Percentiles rank a stretch among this genome's conserved stretches.
Evolutionary conservation across 169 alveolate genomes (phyloP).

Genomic region (Cryptosporidium felis): DNA sequence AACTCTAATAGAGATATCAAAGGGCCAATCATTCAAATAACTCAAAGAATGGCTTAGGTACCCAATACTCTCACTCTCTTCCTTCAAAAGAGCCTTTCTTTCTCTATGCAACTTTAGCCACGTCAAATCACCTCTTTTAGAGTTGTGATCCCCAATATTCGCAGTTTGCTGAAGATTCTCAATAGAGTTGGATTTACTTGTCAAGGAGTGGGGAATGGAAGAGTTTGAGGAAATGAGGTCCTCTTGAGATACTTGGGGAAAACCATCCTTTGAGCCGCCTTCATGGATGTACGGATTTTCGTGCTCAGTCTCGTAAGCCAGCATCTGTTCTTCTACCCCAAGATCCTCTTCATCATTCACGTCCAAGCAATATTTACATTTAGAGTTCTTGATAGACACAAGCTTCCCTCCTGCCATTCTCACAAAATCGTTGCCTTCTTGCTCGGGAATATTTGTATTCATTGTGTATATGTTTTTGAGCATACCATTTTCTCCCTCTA

Average conservation of each 20-base stretch:
- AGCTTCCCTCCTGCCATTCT: background rate
- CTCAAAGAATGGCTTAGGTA: slow-evolving; percentile 22
- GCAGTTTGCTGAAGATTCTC: background rate
- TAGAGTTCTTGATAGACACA: slow-evolving; percentile 8
- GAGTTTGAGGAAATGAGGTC: background rate
- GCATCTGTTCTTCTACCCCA: slow-evolving; percentile 18
- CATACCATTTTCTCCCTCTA: background rate
- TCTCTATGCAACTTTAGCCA: slow-evolving; percentile 29
- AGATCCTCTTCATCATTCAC: slow-evolving; percentile 40
- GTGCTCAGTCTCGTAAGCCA: background rate
- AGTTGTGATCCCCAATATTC: background rate
- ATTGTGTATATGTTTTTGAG: background rate
- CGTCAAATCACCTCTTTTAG: slow-evolving; percentile 41
- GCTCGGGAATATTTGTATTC: slow-evolving; percentile 26
- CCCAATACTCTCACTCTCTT: background rate
- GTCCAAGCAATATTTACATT: slow-evolving; percentile 17
- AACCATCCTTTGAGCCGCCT: background rate
- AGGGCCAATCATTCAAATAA: slow-evolving; percentile 21
- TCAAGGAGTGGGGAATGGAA: background rate
- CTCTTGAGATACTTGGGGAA: background rate
- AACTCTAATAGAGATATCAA: slow-evolving; percentile 12
- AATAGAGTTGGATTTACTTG: background rate
- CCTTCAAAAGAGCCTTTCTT: background rate
- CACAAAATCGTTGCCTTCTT: slow-evolving; percentile 33
- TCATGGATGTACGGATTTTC: background rate